Percentiles rank a stretch among this genome's conserved stretches.
Conservation (phyloP, 2,329 filamentous ascomycete genomes). For the Tolypocladium paradoxum region DNA sequence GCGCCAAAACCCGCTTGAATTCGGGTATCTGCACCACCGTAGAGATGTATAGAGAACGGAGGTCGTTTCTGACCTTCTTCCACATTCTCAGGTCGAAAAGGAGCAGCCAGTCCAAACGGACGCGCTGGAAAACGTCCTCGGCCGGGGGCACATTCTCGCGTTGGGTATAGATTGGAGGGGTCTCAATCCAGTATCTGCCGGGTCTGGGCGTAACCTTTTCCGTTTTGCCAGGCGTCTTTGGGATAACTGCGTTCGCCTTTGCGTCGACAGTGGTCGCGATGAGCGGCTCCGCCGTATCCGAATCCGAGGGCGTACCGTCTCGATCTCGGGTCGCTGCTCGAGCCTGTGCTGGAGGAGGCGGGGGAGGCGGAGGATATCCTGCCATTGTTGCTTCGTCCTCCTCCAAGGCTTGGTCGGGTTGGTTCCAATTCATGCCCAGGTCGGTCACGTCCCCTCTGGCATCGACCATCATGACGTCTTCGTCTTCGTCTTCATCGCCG, state of each 20-base stretch:
- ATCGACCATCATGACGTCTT: constrained; percentile 49
- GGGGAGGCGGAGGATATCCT: constrained; percentile 56
- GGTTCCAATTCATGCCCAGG: constrained; percentile 38
- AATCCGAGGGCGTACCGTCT: constrained; percentile 60
- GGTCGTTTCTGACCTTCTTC: constrained; percentile 87
- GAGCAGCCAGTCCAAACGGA: constrained; percentile 88
- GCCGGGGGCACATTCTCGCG: constrained; percentile 55
- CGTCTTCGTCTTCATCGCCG: constrained; percentile 38
- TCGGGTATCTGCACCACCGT: constrained; percentile 91
- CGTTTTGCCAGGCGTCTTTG: constrained; percentile 63
- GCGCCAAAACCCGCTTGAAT: constrained; percentile 86
- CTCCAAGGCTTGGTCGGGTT: constrained; percentile 57
- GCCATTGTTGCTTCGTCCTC: constrained; percentile 68
- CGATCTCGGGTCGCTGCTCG: constrained; percentile 36
- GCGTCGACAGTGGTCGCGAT: constrained; percentile 51
- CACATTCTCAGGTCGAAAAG: constrained; percentile 91
- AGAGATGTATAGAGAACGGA: constrained; percentile 89
- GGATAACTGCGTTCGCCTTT: constrained; percentile 61
- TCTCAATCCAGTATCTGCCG: constrained; percentile 77
- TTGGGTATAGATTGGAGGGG: constrained; percentile 57
- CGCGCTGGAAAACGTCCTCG: constrained; percentile 81
- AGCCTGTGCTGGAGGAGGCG: constrained; percentile 48
- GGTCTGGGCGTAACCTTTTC: constrained; percentile 45
- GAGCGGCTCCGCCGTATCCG: constrained; percentile 55
- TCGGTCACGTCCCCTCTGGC: constrained; percentile 34